Base-by-base conservation (phyloP, 2,329 filamentous ascomycete genomes). In the Verticillium albo-atrum region DNA sequence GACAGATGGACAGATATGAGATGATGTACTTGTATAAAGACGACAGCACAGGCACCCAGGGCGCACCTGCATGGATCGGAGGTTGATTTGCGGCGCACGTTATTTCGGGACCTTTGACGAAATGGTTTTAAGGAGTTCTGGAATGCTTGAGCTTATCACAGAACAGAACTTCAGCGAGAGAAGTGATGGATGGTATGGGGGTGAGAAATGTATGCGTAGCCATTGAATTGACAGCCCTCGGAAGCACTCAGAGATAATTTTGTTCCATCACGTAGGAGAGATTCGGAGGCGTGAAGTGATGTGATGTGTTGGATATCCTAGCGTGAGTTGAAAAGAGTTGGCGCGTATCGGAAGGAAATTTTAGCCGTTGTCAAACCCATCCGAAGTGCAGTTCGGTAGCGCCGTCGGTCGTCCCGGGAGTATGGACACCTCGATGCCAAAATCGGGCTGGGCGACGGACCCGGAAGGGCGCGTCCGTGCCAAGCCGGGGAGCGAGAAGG, bases 1-100 rank as follows among this genome's bases (percentile, higher is more conserved):
- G 59, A 61, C 59, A 61, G 59, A 61, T 32, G 35, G 26, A 37
- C 54, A 35, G 15, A 52, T 27, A 35, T 55, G 42, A 50, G 55
- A 60, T 15, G 17, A 51, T 50, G 47, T 32, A 5, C 53, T 50
- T 50, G n/a, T 50, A 50, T 23, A 58, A 25, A 23, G 51, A 23
- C 50, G 53, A 26, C n/a, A 56, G 5, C 52, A 50, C 6, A 53
- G 34, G n/a, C 35, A 54, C 15, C 54, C 15, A 34, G 56, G 32
- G 51, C 27, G 30, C 25, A 28, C 26, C 54, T 60, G 58, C 12
- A 47, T 27, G 58, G 58, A 28, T 54, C 53, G 17, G 58, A 17
- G 14, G 58, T 23, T 47, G 56, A 26, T 54, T 35, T 26, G 50
- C 54, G 20, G 58, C 58, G 20, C 35, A 57, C 15, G 32, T 51